Conservation (phyloP, 2,329 filamentous ascomycete species). For the Calonectria pseudoturangicola region DNA sequence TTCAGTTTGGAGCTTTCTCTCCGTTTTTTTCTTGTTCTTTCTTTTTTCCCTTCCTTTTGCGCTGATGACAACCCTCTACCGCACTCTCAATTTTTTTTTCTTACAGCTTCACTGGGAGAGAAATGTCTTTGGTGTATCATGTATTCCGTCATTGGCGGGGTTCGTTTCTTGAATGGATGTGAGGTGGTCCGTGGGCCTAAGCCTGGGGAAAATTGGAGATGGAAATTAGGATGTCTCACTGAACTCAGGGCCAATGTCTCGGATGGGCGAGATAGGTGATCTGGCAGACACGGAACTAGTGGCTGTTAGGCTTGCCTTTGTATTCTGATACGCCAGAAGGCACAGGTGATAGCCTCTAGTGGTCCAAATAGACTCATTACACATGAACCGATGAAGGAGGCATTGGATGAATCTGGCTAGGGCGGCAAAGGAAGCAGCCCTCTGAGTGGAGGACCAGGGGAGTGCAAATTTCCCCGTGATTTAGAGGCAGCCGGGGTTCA, state of each 20-base stretch:
- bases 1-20: too few species aligned
- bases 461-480: conserved; percentile 38
- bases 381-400: conserved; percentile 20
- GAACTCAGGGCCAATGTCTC: conserved; percentile 29
- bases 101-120: too few species aligned
- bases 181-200: conserved; percentile 27
- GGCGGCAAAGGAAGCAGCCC: conserved; percentile 17
- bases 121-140: too few species aligned
- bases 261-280: conserved; percentile 20
- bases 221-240: conserved; percentile 54
- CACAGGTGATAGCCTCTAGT: not conserved
- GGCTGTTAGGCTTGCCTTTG: not conserved
- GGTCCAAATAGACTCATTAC: conserved; percentile 7
- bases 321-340: not conserved
- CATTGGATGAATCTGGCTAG: conserved; percentile 20
- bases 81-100: too few species aligned
- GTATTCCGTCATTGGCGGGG: too few species aligned
- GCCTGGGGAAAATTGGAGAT: conserved; percentile 13
- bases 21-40: too few species aligned
- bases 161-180: conserved; percentile 16
- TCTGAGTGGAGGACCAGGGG: conserved; percentile 24
- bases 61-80: too few species aligned
- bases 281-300: not conserved
- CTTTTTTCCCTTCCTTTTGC: too few species aligned
- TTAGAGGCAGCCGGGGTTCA: conserved; percentile 28